phyloP scores from a whole-genome alignment of 495 filamentous ascomycete genomes.

The Neurospora sp. region DNA sequence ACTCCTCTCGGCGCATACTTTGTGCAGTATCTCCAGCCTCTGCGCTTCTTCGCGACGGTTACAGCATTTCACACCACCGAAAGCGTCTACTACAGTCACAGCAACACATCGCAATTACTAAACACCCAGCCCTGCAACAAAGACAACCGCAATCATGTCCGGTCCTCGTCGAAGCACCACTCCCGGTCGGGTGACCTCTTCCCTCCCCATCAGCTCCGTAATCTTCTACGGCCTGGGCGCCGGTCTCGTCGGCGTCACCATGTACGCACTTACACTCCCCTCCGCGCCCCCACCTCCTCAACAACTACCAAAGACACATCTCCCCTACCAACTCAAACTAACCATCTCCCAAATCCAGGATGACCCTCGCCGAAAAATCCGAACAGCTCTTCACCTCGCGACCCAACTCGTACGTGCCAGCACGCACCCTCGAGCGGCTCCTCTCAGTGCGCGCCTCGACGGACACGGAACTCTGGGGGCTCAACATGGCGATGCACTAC shows the following conservation, averaged over 20 bases:
- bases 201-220: neutral
- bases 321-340: neutral
- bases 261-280: neutral
- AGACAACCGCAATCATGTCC: neutral
- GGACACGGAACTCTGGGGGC: slow-evolving; percentile 1
- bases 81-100: neutral
- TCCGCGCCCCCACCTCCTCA: neutral
- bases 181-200: neutral
- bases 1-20: neutral
- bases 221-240: slow-evolving; percentile 3
- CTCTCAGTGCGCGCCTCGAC: neutral
- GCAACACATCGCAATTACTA: neutral
- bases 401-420: slow-evolving; percentile 8
- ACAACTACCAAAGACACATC: neutral
- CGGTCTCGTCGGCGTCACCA: slow-evolving; percentile 7
- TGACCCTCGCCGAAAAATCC: slow-evolving; percentile 5
- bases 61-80: neutral
- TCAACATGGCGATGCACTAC: slow-evolving; percentile 17
- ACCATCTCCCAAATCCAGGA: neutral
- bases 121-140: neutral
- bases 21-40: neutral
- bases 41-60: neutral
- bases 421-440: slow-evolving; percentile 4
- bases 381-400: slow-evolving; percentile 7
- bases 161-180: neutral